Base-by-base conservation (phyloP, 306 rosid genomes). In the Citrullus amarus region DNA sequence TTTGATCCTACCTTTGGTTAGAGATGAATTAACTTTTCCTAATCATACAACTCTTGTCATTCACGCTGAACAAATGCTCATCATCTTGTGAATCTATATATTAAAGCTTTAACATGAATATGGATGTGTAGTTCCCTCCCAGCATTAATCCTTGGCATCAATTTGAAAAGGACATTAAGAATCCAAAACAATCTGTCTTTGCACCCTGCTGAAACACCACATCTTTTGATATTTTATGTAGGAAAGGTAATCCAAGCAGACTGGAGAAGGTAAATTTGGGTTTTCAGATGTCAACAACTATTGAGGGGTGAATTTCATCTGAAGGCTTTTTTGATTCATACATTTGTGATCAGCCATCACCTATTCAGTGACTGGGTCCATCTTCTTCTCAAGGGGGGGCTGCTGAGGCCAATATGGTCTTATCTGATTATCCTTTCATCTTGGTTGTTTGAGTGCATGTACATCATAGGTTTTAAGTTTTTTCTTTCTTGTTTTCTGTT, bases 161-260 rank as follows among this genome's bases (percentile, higher is more conserved):
- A 22, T 76, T 76, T 57, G n/a, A 22, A 76, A 55, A 56, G 51
- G 38, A 56, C 32, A n/a, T 8, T 38, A 57, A 43, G 28, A 59
- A 14, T 57, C 43, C 43, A 28, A 71, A 10, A 22, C 3, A 13
- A 77, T 43, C 9, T 32, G 22, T 77, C 17, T 20, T 46, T 57
- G 34, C 56, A 38, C 20, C 11, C 69, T 59, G 32, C 79, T 39
- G 14, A 41, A 41, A 58, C 55, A 39, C 56, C 60, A 9, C 25
- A 48, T 28, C 2, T 78, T 78, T 18, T 63, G 44, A 68, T 83
- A 66, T 85, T 8, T 9, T n/a, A 11, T 86, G 90, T 87, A 96
- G 99, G 87, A 48, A 93, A 90, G 90, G 91, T 83, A 84, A 58
- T 80, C 83, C 99, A 92, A 85, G 91, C 91, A 13, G 99, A 93